Evolutionary conservation across 2,329 filamentous ascomycete genomes (phyloP), one percentile per base, ranked within the genome.

Genomic region (Didymella segeticola): DNA sequence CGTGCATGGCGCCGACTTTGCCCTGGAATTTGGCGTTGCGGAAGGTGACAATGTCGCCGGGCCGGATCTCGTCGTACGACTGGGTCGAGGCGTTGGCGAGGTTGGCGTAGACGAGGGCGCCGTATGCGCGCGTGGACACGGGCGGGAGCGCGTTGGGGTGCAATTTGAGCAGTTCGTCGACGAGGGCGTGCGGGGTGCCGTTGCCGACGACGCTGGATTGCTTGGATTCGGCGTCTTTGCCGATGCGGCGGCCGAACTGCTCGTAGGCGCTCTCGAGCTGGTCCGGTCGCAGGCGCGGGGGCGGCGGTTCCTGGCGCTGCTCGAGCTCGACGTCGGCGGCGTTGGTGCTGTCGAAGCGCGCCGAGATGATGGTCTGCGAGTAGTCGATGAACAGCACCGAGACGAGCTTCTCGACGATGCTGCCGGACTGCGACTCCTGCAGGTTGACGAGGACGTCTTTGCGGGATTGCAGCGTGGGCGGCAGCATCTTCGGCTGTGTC

Each of bases 301-400:
- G 93, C 3, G 95, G 93, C 1, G 86, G 80, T 68, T 97, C 90
- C 67, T 98, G 93, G 37, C 87, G 86, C 75, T 99, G 95, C 66
- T 96, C 90, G 6, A 98, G 75, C 27, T 85, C 80, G 10, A 88
- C 89, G 66, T 93, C 88, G 2, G 84, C 80, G 3, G 89, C 83
- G 69, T 96, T 87, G 47, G 86, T 84, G 1, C 87, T 80, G 71
- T 96, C 90, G 72, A 89, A 98, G 43, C 83, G 87, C 15, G 88
- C 89, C 0, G 88, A 91, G 67, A 99, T 84, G 60, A 96, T 82
- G 0, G 93, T 98, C 72, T 98, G 95, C 15, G 93, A 97, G 75
- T 99, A 99, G 77, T 99, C 95, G 67, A 92, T 88, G 78, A 91
- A 99, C 8, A 99, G 78, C n/a, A 98, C 80, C 64, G 89, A 95